Evolutionary conservation across 2,329 filamentous ascomycete species (phyloP).

Genomic region (Ciborinia camelliae): DNA sequence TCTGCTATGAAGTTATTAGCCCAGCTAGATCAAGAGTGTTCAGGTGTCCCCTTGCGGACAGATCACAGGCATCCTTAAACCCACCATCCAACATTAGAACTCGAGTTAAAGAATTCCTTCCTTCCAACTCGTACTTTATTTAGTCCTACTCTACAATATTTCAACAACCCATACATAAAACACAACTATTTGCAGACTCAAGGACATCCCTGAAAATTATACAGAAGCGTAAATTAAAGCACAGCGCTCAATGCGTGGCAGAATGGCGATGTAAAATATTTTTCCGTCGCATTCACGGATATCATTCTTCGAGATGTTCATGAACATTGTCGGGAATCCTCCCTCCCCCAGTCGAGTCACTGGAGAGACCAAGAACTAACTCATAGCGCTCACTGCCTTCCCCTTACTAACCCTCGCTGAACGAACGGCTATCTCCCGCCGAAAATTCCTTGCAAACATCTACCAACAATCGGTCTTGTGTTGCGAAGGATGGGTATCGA

Average conservation of each 20-base stretch:
- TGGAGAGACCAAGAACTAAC: not conserved
- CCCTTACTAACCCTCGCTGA: not conserved
- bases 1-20: not conserved
- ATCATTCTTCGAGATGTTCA: not conserved
- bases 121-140: not conserved
- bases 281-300: not conserved
- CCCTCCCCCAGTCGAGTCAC: not conserved
- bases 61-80: not conserved
- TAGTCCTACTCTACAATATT: not conserved
- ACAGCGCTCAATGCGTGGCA: not conserved
- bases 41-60: not conserved
- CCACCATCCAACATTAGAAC: not conserved
- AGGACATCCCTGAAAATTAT: not conserved
- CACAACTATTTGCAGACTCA: not conserved
- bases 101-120: not conserved
- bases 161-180: not conserved
- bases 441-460: not conserved
- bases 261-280: not conserved
- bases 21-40: not conserved
- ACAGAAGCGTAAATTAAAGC: not conserved
- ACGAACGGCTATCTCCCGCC: not conserved
- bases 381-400: not conserved
- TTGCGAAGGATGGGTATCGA: not conserved
- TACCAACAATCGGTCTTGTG: not conserved
- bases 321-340: not conserved